A percentile compares a stretch with the other conserved stretches of the same genome.
These are phyloP conservation scores for Cercospora janseana DNA, from an alignment of 2,329 filamentous ascomycete species.

Conservation along the genomic window DNA sequence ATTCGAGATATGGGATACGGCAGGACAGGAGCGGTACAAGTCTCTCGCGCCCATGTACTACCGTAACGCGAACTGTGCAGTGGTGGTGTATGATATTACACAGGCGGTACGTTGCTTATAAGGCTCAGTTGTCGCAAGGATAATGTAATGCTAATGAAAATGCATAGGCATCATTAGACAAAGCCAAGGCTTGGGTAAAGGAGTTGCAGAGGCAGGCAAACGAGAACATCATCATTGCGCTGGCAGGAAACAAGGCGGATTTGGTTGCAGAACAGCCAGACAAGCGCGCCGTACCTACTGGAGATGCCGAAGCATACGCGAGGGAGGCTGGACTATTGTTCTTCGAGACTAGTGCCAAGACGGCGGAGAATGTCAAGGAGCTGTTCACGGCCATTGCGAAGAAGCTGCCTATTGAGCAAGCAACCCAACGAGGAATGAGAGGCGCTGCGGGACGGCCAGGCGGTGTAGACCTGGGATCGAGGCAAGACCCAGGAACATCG, in stretches of 20 bases:
- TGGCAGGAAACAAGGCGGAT: conserved; percentile 97
- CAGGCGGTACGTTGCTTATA: no score
- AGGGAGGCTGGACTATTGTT: conserved; percentile 91
- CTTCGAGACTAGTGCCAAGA: conserved; percentile 98
- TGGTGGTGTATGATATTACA: conserved; percentile 98
- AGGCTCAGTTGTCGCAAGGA: background rate
- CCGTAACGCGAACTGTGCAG: conserved; percentile 97
- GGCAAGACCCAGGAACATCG: conserved; percentile 59
- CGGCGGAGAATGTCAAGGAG: conserved; percentile 90
- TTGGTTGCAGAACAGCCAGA: conserved; percentile 90
- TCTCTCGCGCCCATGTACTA: conserved; percentile 99
- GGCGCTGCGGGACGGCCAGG: conserved; percentile 55
- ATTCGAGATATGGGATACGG: conserved; percentile 99
- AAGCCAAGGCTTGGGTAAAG: conserved; percentile 99
- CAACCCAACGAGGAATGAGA: conserved; percentile 82
- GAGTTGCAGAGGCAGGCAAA: conserved; percentile 98
- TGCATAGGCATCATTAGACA: conserved; percentile 84
- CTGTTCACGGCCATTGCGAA: conserved; percentile 97
- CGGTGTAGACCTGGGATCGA: conserved; percentile 66
- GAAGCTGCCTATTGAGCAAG: conserved; percentile 95
- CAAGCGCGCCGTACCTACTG: conserved; percentile 85
- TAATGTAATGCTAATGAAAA: conserved; percentile 24
- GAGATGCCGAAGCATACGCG: conserved; percentile 93
- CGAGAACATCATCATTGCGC: conserved; percentile 98
- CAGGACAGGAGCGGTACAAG: conserved; percentile 98